phyloP scores from a whole-genome alignment of 2,329 filamentous ascomycete species.

The Cercospora sp. region DNA sequence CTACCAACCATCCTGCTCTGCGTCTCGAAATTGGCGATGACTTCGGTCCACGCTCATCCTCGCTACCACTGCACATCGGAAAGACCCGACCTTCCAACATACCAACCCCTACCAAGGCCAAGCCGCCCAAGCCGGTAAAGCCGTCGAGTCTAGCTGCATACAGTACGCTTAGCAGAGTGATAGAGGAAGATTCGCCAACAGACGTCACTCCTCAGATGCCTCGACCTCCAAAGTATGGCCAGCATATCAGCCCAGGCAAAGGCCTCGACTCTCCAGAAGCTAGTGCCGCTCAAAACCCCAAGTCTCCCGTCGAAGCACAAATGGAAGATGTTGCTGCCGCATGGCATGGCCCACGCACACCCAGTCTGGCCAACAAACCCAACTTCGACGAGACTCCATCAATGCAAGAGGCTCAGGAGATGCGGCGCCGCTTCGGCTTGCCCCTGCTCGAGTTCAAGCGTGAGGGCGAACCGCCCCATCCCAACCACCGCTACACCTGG shows the following conservation, averaged over 20 bases:
- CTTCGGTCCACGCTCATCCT: not conserved
- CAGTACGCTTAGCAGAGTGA: conserved; percentile 5
- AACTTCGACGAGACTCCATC: conserved; percentile 11
- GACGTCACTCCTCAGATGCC: not conserved
- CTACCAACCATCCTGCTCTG: conserved; percentile 11
- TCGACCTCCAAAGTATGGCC: conserved; percentile 16
- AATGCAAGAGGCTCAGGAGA: conserved; percentile 12
- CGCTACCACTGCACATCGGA: not conserved
- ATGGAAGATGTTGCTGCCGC: conserved; percentile 17
- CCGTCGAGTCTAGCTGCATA: conserved; percentile 2
- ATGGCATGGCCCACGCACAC: conserved; percentile 17
- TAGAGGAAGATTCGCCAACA: conserved; percentile 13
- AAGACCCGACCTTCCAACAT: conserved; percentile 10
- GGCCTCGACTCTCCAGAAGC: conserved; percentile 9
- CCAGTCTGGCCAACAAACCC: conserved; percentile 6
- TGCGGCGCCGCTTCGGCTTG: conserved; percentile 18
- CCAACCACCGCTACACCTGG: conserved; percentile 22
- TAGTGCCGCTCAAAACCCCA: not conserved
- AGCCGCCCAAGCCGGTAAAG: conserved; percentile 10
- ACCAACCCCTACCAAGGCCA: conserved; percentile 17
- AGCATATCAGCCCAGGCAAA: conserved; percentile 13
- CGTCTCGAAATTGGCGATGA: not conserved
- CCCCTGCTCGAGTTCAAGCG: conserved; percentile 16
- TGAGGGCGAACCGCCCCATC: conserved; percentile 16
- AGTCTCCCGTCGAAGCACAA: conserved; percentile 14